Evolutionary conservation across 352 stramenopile species (phyloP).

Genomic region (Pythium biforme): DNA sequence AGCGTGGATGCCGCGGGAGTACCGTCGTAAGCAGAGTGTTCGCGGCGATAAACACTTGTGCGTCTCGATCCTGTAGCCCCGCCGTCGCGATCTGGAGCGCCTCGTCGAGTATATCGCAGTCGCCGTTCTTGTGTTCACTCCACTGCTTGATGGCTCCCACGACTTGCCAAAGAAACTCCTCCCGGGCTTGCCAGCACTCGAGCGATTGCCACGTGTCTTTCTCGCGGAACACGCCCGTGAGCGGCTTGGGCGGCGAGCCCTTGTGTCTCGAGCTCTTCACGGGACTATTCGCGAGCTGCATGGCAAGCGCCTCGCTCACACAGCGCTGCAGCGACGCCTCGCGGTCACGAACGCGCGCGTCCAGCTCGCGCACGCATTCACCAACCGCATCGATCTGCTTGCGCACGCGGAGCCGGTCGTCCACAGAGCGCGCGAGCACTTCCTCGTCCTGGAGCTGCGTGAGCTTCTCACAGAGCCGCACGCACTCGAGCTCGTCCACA

Average conservation of each 20-base stretch:
- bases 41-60: slow-evolving; percentile 33
- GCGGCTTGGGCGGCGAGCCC: neutral
- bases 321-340: slow-evolving; percentile 8
- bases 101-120: slow-evolving; percentile 16
- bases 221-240: neutral
- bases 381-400: neutral
- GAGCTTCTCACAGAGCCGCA: slow-evolving; percentile 23
- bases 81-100: slow-evolving; percentile 11
- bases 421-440: neutral
- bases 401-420: slow-evolving; percentile 9
- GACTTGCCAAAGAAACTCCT: slow-evolving; percentile 33
- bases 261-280: slow-evolving; percentile 8
- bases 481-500: slow-evolving; percentile 12
- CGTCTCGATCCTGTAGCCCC: slow-evolving; percentile 20
- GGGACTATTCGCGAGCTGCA: slow-evolving; percentile 14
- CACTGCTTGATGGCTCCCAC: slow-evolving; percentile 13
- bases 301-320: neutral
- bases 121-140: neutral
- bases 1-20: slow-evolving; percentile 11
- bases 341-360: slow-evolving; percentile 5
- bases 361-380: neutral
- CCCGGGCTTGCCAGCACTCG: slow-evolving; percentile 25
- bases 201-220: slow-evolving; percentile 8
- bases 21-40: slow-evolving; percentile 23
- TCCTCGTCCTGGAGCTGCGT: slow-evolving; percentile 3